These are phyloP conservation scores for Cystobasidiopsis lactophilus DNA, from an alignment of 768 basidiomycete species.

Conservation along the genomic window DNA sequence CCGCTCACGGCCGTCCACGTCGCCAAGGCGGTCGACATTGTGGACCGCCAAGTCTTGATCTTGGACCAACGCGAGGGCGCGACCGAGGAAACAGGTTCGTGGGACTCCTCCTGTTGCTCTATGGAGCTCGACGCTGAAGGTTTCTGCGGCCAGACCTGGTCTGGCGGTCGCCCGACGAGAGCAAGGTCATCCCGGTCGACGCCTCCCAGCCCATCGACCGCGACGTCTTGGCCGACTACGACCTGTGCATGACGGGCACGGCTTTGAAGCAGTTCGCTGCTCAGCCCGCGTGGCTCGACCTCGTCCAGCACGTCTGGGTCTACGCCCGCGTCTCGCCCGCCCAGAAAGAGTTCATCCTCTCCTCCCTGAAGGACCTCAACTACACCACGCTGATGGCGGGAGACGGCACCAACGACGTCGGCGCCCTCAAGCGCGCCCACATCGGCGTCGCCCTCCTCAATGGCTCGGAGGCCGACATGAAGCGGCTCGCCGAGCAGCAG, in stretches of 20 bases:
- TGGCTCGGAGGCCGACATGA: conserved; percentile 70
- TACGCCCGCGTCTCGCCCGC: conserved; percentile 90
- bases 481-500: conserved; percentile 83
- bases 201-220: conserved; percentile 54
- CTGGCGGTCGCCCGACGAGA: conserved; percentile 88
- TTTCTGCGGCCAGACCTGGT: conserved; percentile 41
- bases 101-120: background rate
- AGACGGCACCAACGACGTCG: conserved; percentile 96
- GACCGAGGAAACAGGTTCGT: conserved; percentile 41
- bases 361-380: conserved; percentile 65
- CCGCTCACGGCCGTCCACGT: conserved; percentile 92
- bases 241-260: conserved; percentile 87
- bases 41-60: conserved; percentile 83
- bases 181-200: conserved; percentile 64
- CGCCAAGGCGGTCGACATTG: conserved; percentile 85
- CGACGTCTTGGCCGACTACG: conserved; percentile 59
- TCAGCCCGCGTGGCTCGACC: conserved; percentile 43
- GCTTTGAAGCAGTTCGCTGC: conserved; percentile 70
- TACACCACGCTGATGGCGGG: conserved; percentile 94
- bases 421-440: conserved; percentile 92
- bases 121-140: no score
- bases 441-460: conserved; percentile 84
- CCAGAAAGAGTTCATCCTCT: conserved; percentile 89
- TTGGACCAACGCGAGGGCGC: conserved; percentile 72
- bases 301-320: conserved; percentile 91